These are phyloP conservation scores for Chalciporus piperatoides DNA, from an alignment of 1,284 basidiomycete genomes.

Conservation along the genomic window DNA sequence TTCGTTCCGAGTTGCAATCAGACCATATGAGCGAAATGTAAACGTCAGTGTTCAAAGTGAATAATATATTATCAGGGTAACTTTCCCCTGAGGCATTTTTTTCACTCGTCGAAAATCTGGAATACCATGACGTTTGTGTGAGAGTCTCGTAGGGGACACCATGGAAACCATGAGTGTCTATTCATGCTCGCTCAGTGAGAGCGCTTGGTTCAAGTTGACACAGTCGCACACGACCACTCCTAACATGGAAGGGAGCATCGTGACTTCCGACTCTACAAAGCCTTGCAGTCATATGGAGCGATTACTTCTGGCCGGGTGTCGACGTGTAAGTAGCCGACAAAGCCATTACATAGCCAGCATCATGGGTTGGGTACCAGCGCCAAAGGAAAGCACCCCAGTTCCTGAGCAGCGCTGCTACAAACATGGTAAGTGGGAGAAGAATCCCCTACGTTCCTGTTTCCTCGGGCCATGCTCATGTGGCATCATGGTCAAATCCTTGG, in stretches of 20 bases:
- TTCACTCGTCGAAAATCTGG: not conserved
- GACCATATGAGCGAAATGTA: constrained; percentile 1
- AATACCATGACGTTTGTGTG: not conserved
- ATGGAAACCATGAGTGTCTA: constrained; percentile 5
- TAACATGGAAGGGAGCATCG: no score
- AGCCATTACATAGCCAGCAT: constrained; percentile 6
- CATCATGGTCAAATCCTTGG: constrained; percentile 6
- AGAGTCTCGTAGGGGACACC: not conserved
- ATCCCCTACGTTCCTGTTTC: constrained; percentile 12
- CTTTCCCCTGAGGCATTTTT: not conserved
- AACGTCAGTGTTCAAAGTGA: not conserved
- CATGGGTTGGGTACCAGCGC: constrained; percentile 4
- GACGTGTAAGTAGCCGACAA: not conserved
- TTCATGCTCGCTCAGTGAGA: not conserved
- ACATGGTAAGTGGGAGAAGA: constrained; percentile 16
- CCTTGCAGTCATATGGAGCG: no score
- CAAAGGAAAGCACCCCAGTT: constrained; percentile 28
- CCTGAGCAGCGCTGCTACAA: constrained; percentile 22
- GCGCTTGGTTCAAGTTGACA: not conserved
- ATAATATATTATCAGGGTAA: constrained; percentile 6
- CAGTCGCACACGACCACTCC: not conserved
- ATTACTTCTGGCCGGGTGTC: no score
- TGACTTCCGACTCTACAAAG: no score
- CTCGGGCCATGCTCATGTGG: constrained; percentile 11
- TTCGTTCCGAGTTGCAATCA: constrained; percentile 11